These are phyloP conservation scores for Chrysopogon serrulatus DNA, from an alignment of 176 grass and related monocot species.

Conservation along the genomic window DNA sequence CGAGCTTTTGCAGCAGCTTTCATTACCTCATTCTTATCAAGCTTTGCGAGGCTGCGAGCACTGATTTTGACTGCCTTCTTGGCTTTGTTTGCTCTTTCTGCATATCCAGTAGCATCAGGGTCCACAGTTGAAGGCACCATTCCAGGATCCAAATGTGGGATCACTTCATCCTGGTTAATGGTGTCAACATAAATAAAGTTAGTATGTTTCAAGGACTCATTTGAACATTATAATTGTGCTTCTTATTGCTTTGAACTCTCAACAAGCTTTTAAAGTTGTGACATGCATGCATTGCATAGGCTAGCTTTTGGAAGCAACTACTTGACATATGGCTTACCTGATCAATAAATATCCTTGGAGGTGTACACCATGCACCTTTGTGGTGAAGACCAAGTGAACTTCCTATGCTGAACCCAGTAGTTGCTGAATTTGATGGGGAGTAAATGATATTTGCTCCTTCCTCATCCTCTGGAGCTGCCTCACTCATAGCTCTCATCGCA, in stretches of 20 bases:
- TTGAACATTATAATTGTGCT: neutral
- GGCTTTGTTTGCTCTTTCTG: conserved; percentile 69
- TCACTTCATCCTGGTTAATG: conserved; percentile 78
- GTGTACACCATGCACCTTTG: conserved; percentile 95
- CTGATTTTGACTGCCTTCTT: conserved; percentile 89
- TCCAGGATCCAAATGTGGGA: conserved; percentile 85
- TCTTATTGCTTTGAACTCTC: neutral
- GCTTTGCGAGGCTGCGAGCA: conserved; percentile 94
- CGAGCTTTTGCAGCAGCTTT: conserved; percentile 89
- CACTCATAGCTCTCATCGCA: conserved; percentile 95
- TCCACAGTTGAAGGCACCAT: conserved; percentile 87
- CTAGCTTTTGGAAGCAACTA: neutral
- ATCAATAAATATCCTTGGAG: conserved; percentile 93
- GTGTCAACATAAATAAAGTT: conserved; percentile 17
- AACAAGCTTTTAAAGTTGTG: conserved; percentile 1
- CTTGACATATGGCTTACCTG: conserved; percentile 49
- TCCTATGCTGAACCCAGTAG: conserved; percentile 84
- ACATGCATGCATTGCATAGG: neutral
- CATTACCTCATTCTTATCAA: conserved; percentile 78
- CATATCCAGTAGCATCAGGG: conserved; percentile 68
- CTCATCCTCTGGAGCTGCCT: conserved; percentile 72
- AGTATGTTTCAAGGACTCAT: neutral
- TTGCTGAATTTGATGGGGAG: conserved; percentile 88
- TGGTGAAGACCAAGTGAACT: conserved; percentile 87
- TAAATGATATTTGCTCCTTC: conserved; percentile 78